Evolutionary conservation across 371 early-diverging fungal species (phyloP).

Genomic region (Mortierella sp.): DNA sequence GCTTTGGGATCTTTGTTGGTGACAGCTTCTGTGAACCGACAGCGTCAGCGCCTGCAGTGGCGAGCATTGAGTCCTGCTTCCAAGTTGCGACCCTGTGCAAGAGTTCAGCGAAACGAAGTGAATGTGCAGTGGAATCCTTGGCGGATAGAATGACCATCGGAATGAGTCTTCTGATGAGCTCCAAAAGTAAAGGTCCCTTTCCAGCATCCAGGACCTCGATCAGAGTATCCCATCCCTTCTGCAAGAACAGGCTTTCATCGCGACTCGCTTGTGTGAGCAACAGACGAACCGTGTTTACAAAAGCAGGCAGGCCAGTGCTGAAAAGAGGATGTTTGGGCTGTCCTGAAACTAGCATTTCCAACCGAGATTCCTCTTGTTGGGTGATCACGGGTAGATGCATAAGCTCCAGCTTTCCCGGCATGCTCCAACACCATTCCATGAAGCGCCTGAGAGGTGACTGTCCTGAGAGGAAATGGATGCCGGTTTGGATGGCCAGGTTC

Average conservation of each 20-base stretch:
- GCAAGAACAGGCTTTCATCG: slow-evolving; percentile 61
- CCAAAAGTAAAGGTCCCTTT: slow-evolving; percentile 49
- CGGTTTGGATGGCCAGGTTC: slow-evolving; percentile 48
- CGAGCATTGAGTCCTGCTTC: slow-evolving; percentile 60
- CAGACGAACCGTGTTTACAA: slow-evolving; percentile 59
- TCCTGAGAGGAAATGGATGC: slow-evolving; percentile 24
- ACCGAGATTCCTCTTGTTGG: slow-evolving; percentile 51
- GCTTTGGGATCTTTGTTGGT: slow-evolving; percentile 6
- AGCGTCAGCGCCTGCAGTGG: slow-evolving; percentile 28
- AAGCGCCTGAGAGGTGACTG: slow-evolving; percentile 41
- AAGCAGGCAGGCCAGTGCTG: slow-evolving; percentile 55
- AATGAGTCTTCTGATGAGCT: slow-evolving; percentile 15
- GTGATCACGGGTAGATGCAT: slow-evolving; percentile 57
- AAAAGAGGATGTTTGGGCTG: slow-evolving; percentile 40
- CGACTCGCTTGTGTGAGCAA: slow-evolving; percentile 63
- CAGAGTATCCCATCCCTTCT: slow-evolving; percentile 65
- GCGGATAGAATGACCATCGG: slow-evolving; percentile 55
- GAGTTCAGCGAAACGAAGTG: slow-evolving; percentile 54
- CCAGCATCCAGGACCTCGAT: slow-evolving; percentile 57
- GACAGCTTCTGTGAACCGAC: neutral
- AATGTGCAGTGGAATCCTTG: slow-evolving; percentile 47
- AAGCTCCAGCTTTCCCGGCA: slow-evolving; percentile 56
- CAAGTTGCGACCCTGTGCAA: slow-evolving; percentile 35
- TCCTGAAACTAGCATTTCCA: slow-evolving; percentile 52
- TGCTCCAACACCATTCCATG: slow-evolving; percentile 65